These are phyloP conservation scores for Pyricularia sp. DNA, from an alignment of 2,329 filamentous ascomycete genomes.

Conservation along the genomic window DNA sequence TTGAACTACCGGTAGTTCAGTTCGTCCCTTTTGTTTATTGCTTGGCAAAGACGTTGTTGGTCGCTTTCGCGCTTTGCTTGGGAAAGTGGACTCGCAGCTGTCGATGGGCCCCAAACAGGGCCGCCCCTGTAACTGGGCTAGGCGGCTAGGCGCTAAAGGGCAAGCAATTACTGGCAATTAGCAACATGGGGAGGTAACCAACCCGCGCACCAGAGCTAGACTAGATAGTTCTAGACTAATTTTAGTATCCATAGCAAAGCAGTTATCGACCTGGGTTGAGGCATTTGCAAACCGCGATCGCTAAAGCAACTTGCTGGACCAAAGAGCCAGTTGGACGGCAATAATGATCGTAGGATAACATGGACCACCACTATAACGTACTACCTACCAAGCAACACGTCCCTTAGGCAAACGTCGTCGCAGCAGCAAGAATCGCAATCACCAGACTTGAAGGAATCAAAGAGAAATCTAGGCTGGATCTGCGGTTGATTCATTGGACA, in stretches of 20 bases:
- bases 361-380: no score
- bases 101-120: no score
- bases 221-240: no score
- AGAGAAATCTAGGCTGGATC: background rate
- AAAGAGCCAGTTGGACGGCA: no score
- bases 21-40: background rate
- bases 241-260: no score
- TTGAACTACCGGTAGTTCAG: background rate
- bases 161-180: background rate
- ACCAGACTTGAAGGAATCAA: background rate
- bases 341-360: no score
- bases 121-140: background rate
- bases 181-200: background rate
- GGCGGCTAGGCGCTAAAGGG: background rate
- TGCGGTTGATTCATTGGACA: background rate
- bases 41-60: background rate
- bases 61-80: background rate
- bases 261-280: background rate
- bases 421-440: background rate
- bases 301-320: background rate
- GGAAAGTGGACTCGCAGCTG: background rate
- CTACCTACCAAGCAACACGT: background rate
- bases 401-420: background rate
- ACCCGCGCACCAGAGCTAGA: background rate
- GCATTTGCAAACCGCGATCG: background rate